A percentile compares a stretch with the other conserved stretches of the same genome.
phyloP scores from a whole-genome alignment of 140 eudicot genomes.

The Erigeron philadelphicus region DNA sequence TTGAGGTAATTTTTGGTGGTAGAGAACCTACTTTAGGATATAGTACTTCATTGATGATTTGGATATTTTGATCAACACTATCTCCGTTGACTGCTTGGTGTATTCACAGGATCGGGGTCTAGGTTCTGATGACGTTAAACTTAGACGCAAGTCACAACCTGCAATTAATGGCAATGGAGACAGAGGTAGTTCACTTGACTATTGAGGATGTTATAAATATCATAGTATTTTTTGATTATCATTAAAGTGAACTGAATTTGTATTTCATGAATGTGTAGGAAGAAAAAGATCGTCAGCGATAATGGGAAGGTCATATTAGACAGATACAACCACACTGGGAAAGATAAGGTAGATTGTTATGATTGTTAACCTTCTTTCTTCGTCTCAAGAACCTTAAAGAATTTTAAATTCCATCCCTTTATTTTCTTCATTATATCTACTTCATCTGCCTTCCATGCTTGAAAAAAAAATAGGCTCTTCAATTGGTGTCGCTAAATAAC shows the following conservation, averaged over 20 bases:
- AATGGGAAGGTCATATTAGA: slow-evolving; percentile 30
- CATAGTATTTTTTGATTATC: background rate
- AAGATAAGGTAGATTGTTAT: slow-evolving; percentile 29
- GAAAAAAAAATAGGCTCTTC: too few species aligned
- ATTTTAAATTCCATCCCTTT: too few species aligned
- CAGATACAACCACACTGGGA: slow-evolving; percentile 16
- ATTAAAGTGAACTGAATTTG: slow-evolving; percentile 19
- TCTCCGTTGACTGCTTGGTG: slow-evolving; percentile 13
- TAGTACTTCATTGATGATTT: background rate
- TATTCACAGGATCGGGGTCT: slow-evolving; percentile 52
- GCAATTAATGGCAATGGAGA: slow-evolving; percentile 39
- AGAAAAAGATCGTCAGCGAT: slow-evolving; percentile 22
- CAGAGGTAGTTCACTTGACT: slow-evolving; percentile 38
- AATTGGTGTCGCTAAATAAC: too few species aligned
- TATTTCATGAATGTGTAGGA: slow-evolving; percentile 34
- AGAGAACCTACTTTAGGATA: background rate
- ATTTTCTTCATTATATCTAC: too few species aligned
- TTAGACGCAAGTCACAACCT: slow-evolving; percentile 36
- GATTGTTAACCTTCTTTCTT: too few species aligned
- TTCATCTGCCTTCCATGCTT: too few species aligned
- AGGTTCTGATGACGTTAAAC: slow-evolving; percentile 38
- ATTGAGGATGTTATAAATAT: background rate
- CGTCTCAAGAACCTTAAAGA: too few species aligned
- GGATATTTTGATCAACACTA: background rate
- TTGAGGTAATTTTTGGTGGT: too few species aligned